Base-by-base conservation (phyloP, 768 basidiomycete species). In the Russula earlei region DNA sequence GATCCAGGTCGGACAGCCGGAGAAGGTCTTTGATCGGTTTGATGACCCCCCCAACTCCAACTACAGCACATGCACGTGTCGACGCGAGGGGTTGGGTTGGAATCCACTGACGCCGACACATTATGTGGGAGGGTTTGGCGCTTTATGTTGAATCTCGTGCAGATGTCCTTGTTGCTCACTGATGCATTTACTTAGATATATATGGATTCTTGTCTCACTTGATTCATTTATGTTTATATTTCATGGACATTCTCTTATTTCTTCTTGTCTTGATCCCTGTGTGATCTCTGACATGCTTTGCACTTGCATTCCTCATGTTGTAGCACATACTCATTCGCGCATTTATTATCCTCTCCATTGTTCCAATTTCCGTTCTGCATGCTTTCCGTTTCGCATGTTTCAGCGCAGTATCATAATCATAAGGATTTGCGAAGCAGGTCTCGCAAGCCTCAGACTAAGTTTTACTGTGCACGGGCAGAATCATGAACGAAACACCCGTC, bases 81-180 rank as follows among this genome's bases (percentile, higher is more conserved):
- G 89, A 91, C 66, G 89, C 79, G 55, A 80, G 85, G 56, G 89
- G 89, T n/a, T 88, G 82, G 72, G 74, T 88, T 55, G 85, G 81
- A 27, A 63, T 81, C 46, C 74, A 77, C 63, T 71, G 64, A n/a
- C n/a, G n/a, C n/a, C n/a, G n/a, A 63, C 56, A 44, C 19, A 44
- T 44, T 40, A 12, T 7, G 29, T 45, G 31, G 14, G 52, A 27
- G 22, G n/a, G 34, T 45, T 31, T n/a, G 19, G 20, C 40, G 17
- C 19, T 22, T 55, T 34, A 55, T 44, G 29, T 52, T 20, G 37
- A 46, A 40, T 34, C 22, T 19, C n/a, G 37, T 40, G 22, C 49
- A 37, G 38, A 37, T 53, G 22, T 37, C 9, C 25, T 38, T 54
- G 19, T 41, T 29, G 9, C 20, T 37, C 52, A 54, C 25, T 41